A percentile compares a stretch with the other conserved stretches of the same genome.
These are phyloP conservation scores for Epichloe sp. DNA, from an alignment of 2,329 filamentous ascomycete genomes.

Conservation along the genomic window DNA sequence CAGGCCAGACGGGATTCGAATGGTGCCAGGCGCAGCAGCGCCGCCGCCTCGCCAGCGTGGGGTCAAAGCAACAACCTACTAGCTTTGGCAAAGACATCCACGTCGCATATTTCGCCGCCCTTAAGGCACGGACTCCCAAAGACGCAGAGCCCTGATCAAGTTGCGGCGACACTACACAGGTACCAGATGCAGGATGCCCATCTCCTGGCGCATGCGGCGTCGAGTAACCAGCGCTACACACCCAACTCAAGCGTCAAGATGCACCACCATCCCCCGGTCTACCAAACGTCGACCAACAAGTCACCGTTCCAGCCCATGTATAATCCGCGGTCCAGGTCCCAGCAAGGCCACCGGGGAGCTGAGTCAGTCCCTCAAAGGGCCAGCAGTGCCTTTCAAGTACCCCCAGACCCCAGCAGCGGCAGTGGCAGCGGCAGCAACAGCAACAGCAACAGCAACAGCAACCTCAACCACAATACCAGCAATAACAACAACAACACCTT, in stretches of 20 bases:
- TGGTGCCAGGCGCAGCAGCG: background rate
- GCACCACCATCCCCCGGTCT: conserved; percentile 10
- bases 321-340: conserved; percentile 18
- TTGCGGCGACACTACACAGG: background rate
- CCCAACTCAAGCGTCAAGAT: conserved; percentile 12
- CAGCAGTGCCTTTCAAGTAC: conserved; percentile 4
- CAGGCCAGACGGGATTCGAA: background rate
- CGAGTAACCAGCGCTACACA: conserved; percentile 14
- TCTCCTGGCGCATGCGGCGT: conserved; percentile 4
- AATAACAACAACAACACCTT: background rate
- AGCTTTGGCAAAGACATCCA: background rate
- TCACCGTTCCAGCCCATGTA: conserved; percentile 17
- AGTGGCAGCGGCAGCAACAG: background rate
- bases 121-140: background rate
- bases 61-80: background rate
- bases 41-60: background rate
- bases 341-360: conserved; percentile 16
- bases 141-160: conserved; percentile 2
- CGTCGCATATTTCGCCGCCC: background rate
- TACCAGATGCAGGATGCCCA: conserved; percentile 5
- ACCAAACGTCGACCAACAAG: conserved; percentile 12
- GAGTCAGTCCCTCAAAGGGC: background rate
- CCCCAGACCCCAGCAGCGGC: conserved; percentile 1
- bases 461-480: background rate
- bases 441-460: background rate